Evolutionary conservation across 208 protist species (phyloP).

Genomic region (Trypanosoma platydactyli): DNA sequence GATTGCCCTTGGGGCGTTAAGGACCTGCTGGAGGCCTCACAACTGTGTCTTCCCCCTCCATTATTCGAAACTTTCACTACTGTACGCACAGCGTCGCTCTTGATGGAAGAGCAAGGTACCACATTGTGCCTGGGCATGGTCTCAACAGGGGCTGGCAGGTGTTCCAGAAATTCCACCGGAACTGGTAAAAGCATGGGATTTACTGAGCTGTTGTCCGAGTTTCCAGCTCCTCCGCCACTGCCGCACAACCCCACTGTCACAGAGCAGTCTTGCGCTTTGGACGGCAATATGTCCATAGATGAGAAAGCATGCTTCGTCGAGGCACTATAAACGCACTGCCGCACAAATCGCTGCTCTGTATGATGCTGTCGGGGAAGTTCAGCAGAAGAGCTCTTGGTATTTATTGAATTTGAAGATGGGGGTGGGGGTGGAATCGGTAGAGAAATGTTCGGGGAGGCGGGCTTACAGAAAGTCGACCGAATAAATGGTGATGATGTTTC

Average conservation of each 20-base stretch:
- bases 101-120: too few species aligned
- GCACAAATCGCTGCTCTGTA: neutral
- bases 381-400: neutral
- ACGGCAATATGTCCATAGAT: neutral
- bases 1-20: neutral
- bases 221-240: neutral
- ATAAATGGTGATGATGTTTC: constrained; percentile 12
- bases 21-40: neutral
- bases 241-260: neutral
- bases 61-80: neutral
- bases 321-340: neutral
- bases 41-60: neutral
- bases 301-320: neutral
- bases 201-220: neutral
- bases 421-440: constrained; percentile 2
- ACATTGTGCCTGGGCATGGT: too few species aligned
- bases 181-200: neutral
- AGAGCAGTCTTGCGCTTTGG: neutral
- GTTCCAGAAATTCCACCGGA: too few species aligned
- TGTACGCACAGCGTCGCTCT: too few species aligned
- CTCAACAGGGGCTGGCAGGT: too few species aligned
- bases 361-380: neutral
- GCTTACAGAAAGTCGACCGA: neutral
- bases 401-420: neutral
- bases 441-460: constrained; percentile 1